phyloP scores from a whole-genome alignment of 2,329 filamentous ascomycete genomes.

The Nemania sp. region DNA sequence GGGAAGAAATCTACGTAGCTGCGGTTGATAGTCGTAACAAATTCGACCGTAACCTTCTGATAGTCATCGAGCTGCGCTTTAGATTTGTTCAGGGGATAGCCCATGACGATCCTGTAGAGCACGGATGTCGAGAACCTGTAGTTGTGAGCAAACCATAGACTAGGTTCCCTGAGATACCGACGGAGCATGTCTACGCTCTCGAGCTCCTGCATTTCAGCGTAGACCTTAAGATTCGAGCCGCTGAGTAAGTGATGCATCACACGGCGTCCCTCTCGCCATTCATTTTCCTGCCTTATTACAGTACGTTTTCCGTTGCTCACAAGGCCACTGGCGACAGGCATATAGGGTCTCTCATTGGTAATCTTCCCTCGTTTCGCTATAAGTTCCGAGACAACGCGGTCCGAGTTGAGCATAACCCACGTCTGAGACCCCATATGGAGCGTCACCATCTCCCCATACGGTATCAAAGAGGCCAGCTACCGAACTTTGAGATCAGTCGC shows the following conservation, averaged over 20 bases:
- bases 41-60: slow-evolving; percentile 38
- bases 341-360: slow-evolving; percentile 40
- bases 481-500: not conserved
- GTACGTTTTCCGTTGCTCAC: slow-evolving; percentile 40
- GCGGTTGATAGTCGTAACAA: slow-evolving; percentile 36
- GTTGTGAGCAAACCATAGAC: slow-evolving; percentile 41
- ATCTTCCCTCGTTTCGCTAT: slow-evolving; percentile 41
- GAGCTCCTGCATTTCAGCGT: slow-evolving; percentile 40
- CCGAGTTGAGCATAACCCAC: slow-evolving; percentile 43
- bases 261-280: slow-evolving; percentile 42
- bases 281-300: slow-evolving; percentile 23
- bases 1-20: slow-evolving; percentile 27
- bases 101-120: slow-evolving; percentile 42
- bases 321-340: slow-evolving; percentile 43
- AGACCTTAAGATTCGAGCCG: slow-evolving; percentile 38
- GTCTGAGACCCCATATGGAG: slow-evolving; percentile 36
- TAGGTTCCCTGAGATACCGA: slow-evolving; percentile 38
- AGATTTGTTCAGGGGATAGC: slow-evolving; percentile 37
- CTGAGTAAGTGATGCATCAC: slow-evolving; percentile 44
- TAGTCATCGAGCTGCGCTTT: slow-evolving; percentile 38
- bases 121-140: slow-evolving; percentile 44
- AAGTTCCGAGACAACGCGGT: slow-evolving; percentile 41
- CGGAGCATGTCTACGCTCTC: slow-evolving; percentile 41
- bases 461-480: slow-evolving; percentile 13
- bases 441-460: slow-evolving; percentile 32